Base-by-base conservation (phyloP, 2,329 filamentous ascomycete species). In the Aspergillus costaricaensis region DNA sequence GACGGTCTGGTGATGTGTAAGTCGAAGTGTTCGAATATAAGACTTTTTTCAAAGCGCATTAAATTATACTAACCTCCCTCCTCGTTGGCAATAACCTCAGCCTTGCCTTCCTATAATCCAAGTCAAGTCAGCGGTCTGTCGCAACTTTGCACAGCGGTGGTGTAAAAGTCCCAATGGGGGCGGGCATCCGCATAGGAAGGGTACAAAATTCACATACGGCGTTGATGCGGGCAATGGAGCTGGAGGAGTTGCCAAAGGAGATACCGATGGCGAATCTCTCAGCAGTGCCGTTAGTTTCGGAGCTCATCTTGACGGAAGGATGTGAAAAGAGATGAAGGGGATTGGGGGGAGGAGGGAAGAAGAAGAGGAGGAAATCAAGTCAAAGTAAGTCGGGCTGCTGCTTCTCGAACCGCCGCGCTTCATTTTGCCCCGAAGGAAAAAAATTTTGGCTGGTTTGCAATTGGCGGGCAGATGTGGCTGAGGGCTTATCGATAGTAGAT, bases 71-170 rank as follows among this genome's bases (percentile, higher is more conserved):
- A 49, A 67, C 91, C 91, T 84, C 95, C 95, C 75, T 98, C 95
- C 82, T 98, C 95, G 81, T 99, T 98, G 74, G 95, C 95, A 81
- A 99, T 98, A 66, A 99, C 94, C 77, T 97, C 92, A 66, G 92
- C 89, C 83, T 96, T 96, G 79, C 96, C 94, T 74, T 98, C 94
- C 84, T 86, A 65, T 63, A 65, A 9, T 48, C 47, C 14, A 12
- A 47, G 39, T 0, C n/a, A 27, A 39, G 25, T 63, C 44, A 52
- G 48, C 51, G n/a, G 53, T 43, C 12, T 27, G 17, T 55, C 25
- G 23, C 25, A 21, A 21, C 10, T 21, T 44, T 23, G 19, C 12
- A 41, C 15, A n/a, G 7, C 19, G 39, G 9, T n/a, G 19, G 21
- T 25, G 9, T 9, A 15, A 23, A 21, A 17, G 25, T 59, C 32